Conservation (phyloP, 2,329 filamentous ascomycete genomes). For the Colletotrichum magnum region DNA sequence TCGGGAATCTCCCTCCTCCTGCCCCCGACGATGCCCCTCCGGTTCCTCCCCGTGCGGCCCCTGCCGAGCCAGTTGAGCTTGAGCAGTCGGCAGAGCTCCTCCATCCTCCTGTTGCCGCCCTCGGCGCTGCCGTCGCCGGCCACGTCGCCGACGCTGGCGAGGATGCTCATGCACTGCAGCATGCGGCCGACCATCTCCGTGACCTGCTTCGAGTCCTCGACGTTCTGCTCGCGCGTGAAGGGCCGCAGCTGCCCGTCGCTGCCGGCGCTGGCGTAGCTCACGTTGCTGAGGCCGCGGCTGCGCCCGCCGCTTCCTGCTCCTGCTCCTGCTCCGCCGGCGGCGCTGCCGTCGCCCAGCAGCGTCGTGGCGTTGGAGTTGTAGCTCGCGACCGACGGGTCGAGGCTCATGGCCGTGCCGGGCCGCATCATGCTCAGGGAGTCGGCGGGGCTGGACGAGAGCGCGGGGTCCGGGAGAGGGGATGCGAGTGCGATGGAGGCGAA, state of each 20-base stretch:
- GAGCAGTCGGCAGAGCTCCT: conserved; percentile 85
- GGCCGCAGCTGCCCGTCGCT: conserved; percentile 63
- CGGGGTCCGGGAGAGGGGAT: conserved; percentile 66
- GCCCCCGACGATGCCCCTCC: conserved; percentile 88
- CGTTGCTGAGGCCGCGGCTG: conserved; percentile 88
- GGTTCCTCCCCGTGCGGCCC: conserved; percentile 88
- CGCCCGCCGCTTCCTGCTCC: conserved; percentile 59
- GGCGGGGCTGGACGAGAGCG: conserved; percentile 65
- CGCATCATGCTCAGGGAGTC: conserved; percentile 60
- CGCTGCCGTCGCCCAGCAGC: conserved; percentile 78
- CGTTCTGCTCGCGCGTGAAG: conserved; percentile 71
- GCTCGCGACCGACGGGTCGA: conserved; percentile 82
- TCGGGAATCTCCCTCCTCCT: conserved; percentile 59
- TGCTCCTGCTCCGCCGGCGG: conserved; percentile 52
- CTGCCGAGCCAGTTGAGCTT: conserved; percentile 98
- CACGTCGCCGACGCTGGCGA: conserved; percentile 74
- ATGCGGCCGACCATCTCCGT: conserved; percentile 96
- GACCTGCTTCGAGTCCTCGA: conserved; percentile 81
- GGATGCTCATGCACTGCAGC: conserved; percentile 94
- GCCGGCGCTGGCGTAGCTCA: conserved; percentile 74
- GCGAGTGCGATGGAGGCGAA: conserved; percentile 66
- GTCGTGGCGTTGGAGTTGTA: conserved; percentile 86
- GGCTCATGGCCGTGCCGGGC: conserved; percentile 80
- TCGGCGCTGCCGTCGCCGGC: conserved; percentile 73
- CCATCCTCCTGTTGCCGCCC: conserved; percentile 79